phyloP scores from a whole-genome alignment of 106 monocot species.

The Xerophyta viscosa region DNA sequence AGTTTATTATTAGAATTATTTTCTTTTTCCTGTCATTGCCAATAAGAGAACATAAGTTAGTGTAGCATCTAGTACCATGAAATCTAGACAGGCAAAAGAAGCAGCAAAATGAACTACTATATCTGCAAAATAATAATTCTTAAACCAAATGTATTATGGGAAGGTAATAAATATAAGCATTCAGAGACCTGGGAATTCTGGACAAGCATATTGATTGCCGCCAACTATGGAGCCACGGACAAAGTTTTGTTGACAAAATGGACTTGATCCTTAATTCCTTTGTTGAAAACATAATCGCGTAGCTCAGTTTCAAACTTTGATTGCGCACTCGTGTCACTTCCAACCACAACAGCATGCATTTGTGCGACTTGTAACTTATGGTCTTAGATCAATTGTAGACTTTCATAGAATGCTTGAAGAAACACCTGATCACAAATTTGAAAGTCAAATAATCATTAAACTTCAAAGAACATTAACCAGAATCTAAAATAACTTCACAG shows the following conservation, averaged over 20 bases:
- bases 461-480: neutral
- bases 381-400: conserved; percentile 52
- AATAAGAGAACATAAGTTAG: no score
- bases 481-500: no score
- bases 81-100: neutral
- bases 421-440: conserved; percentile 58
- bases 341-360: conserved; percentile 81
- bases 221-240: conserved; percentile 79
- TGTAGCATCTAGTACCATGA: no score
- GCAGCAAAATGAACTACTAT: neutral
- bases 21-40: no score
- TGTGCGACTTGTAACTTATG: conserved; percentile 74
- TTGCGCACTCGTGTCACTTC: conserved; percentile 91
- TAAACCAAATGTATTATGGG: neutral
- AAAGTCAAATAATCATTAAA: neutral
- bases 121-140: neutral
- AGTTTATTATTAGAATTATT: no score
- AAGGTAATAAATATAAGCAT: no score
- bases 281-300: conserved; percentile 58
- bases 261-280: conserved; percentile 62
- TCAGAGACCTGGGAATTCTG: conserved; percentile 99
- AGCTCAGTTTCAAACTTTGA: conserved; percentile 76
- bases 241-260: conserved; percentile 95
- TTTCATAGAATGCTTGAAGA: conserved; percentile 76
- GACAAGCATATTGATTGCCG: conserved; percentile 90